Evolutionary conservation across 2,329 filamentous ascomycete genomes (phyloP).

Genomic region (Hymenoscyphus repandus): DNA sequence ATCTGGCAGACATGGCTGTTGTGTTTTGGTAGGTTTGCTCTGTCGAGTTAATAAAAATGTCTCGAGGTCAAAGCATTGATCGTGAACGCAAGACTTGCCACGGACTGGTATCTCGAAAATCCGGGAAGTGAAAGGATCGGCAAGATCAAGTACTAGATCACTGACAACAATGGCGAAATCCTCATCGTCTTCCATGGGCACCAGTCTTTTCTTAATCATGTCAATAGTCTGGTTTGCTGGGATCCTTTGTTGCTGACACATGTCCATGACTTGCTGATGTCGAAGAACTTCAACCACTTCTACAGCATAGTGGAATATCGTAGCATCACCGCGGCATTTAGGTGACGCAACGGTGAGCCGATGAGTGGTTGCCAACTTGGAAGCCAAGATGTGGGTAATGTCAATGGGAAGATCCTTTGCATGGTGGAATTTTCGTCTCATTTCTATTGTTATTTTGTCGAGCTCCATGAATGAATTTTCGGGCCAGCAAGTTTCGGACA

Average conservation of each 20-base stretch:
- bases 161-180: conserved; percentile 56
- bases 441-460: conserved; percentile 53
- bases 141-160: conserved; percentile 55
- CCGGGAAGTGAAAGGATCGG: conserved; percentile 60
- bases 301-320: conserved; percentile 59
- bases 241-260: conserved; percentile 36
- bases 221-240: conserved; percentile 45
- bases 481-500: conserved; percentile 65
- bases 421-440: conserved; percentile 65
- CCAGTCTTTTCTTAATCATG: conserved; percentile 51
- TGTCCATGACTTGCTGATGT: conserved; percentile 39
- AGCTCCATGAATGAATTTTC: conserved; percentile 61
- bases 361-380: conserved; percentile 11
- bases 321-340: conserved; percentile 25
- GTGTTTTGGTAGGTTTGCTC: conserved; percentile 38
- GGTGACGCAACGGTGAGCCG: conserved; percentile 21
- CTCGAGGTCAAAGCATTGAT: conserved; percentile 85
- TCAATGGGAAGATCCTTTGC: conserved; percentile 73
- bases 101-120: conserved; percentile 70
- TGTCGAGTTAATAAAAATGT: conserved; percentile 68
- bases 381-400: conserved; percentile 48
- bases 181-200: conserved; percentile 46
- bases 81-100: conserved; percentile 63
- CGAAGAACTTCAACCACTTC: conserved; percentile 60
- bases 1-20: conserved; percentile 55